Base-by-base conservation (phyloP, 371 early-diverging fungal species). In the Mucor piriformis region DNA sequence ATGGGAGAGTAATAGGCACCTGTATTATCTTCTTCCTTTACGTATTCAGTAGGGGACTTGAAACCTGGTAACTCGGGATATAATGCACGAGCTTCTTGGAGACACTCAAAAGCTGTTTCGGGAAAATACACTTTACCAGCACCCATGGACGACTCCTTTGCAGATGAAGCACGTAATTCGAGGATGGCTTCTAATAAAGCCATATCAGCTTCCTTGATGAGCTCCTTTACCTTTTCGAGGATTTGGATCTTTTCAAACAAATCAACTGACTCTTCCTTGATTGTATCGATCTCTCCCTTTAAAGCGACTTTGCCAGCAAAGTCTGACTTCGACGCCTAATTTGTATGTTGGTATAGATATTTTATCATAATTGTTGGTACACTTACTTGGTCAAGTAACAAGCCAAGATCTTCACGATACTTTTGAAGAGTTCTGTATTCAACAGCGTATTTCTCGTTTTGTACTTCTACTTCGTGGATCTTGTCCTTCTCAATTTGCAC, bases 1-100 rank as follows among this genome's bases (percentile, higher is more conserved):
- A 77, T 71, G 27, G 81, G 77, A 3, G 77, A 72, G 58, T 77
- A 81, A 25, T 64, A 73, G n/a, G 73, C 77, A 29, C 77, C 80
- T 2, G 75, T 77, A 12, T 76, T 63, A 55, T 80, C 80, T 16
- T 70, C 60, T 57, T 63, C 61, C 24, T 65, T 64, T 1, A 56
- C 67, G 57, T 74, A 78, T 60, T 66, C 61, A 1, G 64, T 64
- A 8, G 81, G 81, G 2, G 68, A 65, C 18, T 50, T 33, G 37
- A 81, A 69, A n/a, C 61, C 56, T 27, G 81, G 81, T 16, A 81
- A 62, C 0, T 59, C 61, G 18, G 77, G 77, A 23, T 70, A 74
- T 25, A 72, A 50, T 53, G 60, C 66, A 10, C 81, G 73, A 1
- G 77, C 77, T 27, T 72, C 61, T 40, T 66, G 66, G 6, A 81